Base-by-base conservation (phyloP, 2,329 filamentous ascomycete species). In the Pseudocercospora macadamiae region DNA sequence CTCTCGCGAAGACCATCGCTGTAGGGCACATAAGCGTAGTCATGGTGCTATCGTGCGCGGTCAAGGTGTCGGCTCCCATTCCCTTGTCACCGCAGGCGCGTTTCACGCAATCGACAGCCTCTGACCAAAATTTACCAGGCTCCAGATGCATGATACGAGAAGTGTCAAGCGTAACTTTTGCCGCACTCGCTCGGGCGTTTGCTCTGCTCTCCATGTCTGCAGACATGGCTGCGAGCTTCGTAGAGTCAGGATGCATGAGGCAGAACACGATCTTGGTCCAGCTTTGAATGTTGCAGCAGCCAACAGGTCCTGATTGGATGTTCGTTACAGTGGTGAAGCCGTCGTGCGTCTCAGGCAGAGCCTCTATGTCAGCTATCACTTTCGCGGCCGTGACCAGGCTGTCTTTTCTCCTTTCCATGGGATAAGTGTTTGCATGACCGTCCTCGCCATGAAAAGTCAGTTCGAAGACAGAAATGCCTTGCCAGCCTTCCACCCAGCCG, bases 401-500 rank as follows among this genome's bases (percentile, higher is more conserved):
- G 55, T 73, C 71, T 32, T 53, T 60, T 3, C 71, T 63, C 9
- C 60, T 54, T 18, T 65, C 47, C 66, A 72, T 70, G 0, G 69
- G 66, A 23, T 70, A 70, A 0, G 68, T 70, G 12, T 70, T 70
- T 3, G 75, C 73, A 53, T 78, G 68, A 59, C 64, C 63, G 37
- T 66, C 60, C 16, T 53, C 52, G 52, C 60, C 60, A 2, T 25
- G 49, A 32, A 62, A 59, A 2, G 36, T 44, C 55, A 56, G 52
- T 36, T 59, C 60, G 36, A 59, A 60, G 9, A 59, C 36, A 12
- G 74, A 3, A 37, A 72, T 71, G 14, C 64, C 66, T 47, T 68
- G 67, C 55, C 65, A 65, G 21, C 62, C 65, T 37, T 60, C 62
- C 1, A 69, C 67, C 57, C 65, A 66, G 2, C 65, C 67, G 5